Evolutionary conservation across 2,329 filamentous ascomycete genomes (phyloP).

Genomic region (Fusarium sp.): DNA sequence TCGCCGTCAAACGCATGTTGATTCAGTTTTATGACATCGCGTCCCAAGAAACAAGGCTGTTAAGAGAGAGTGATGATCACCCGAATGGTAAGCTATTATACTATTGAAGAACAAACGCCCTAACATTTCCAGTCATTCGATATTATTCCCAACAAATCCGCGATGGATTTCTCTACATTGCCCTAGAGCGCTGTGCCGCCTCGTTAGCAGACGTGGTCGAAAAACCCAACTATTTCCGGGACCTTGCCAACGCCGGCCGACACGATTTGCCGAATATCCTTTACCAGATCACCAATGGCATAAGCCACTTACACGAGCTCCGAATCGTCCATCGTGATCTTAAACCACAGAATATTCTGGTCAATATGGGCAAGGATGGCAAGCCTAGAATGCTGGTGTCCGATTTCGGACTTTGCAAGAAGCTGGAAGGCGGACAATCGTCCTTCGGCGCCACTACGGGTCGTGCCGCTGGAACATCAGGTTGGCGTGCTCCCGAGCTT

Average conservation of each 20-base stretch:
- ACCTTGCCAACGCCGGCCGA: slow-evolving; percentile 78
- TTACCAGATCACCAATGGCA: slow-evolving; percentile 88
- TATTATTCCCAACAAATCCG: slow-evolving; percentile 94
- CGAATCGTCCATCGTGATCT: slow-evolving; percentile 97
- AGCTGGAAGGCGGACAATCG: slow-evolving; percentile 91
- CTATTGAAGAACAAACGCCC: neutral
- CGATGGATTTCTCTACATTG: slow-evolving; percentile 94
- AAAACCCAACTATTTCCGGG: slow-evolving; percentile 73
- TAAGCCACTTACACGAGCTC: slow-evolving; percentile 88
- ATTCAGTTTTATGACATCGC: slow-evolving; percentile 97
- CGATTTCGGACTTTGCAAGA: slow-evolving; percentile 98
- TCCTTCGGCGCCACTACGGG: slow-evolving; percentile 95
- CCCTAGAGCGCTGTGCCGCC: slow-evolving; percentile 91
- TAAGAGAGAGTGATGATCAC: slow-evolving; percentile 95
- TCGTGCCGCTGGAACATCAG: slow-evolving; percentile 91
- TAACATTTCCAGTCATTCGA: slow-evolving; percentile 77
- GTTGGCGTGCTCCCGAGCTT: slow-evolving; percentile 96
- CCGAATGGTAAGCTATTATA: slow-evolving; percentile 71
- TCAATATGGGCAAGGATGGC: slow-evolving; percentile 76
- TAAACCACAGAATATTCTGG: slow-evolving; percentile 97
- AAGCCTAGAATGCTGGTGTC: slow-evolving; percentile 91
- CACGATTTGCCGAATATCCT: slow-evolving; percentile 82
- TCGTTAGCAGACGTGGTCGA: slow-evolving; percentile 93
- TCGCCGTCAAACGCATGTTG: slow-evolving; percentile 97
- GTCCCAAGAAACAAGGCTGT: slow-evolving; percentile 88